A percentile compares a stretch with the other conserved stretches of the same genome.
These are phyloP conservation scores for Arthrinium phaeospermum DNA, from an alignment of 2,329 filamentous ascomycete genomes.

Conservation along the genomic window DNA sequence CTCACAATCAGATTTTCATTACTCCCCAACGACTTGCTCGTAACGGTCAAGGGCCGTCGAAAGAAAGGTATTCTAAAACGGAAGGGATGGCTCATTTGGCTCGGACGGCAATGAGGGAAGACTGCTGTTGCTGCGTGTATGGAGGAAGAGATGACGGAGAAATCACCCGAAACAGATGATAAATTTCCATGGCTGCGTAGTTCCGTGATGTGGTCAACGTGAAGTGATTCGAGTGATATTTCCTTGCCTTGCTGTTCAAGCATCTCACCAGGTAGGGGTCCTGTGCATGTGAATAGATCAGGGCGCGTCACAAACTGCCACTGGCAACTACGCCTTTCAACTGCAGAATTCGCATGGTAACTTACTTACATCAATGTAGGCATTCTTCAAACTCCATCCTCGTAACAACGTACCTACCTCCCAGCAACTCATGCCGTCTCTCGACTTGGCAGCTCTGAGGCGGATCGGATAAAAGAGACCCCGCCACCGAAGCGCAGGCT, in stretches of 20 bases:
- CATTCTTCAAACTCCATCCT: background rate
- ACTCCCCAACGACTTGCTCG: slow-evolving; percentile 32
- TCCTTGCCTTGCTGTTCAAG: background rate
- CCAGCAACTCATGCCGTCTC: no score
- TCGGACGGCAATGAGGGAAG: slow-evolving; percentile 31
- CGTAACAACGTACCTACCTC: no score
- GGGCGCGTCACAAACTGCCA: background rate
- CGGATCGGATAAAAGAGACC: no score
- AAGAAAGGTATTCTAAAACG: slow-evolving; percentile 13
- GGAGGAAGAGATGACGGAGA: slow-evolving; percentile 15
- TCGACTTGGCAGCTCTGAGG: no score
- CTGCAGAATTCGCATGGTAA: background rate
- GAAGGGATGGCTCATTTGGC: slow-evolving; percentile 33
- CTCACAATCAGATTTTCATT: slow-evolving; percentile 41
- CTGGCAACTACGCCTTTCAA: background rate
- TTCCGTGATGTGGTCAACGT: background rate
- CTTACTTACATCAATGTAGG: background rate
- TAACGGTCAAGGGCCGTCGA: slow-evolving; percentile 16
- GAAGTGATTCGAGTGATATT: background rate
- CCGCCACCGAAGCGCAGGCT: no score
- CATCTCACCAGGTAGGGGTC: background rate
- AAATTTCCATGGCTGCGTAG: slow-evolving; percentile 1
- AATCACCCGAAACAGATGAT: slow-evolving; percentile 19
- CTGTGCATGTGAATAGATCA: background rate
- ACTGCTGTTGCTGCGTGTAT: slow-evolving; percentile 30